Evolutionary conservation across 805 yeast species (phyloP).

Genomic region (Saturnispora gosingensis): DNA sequence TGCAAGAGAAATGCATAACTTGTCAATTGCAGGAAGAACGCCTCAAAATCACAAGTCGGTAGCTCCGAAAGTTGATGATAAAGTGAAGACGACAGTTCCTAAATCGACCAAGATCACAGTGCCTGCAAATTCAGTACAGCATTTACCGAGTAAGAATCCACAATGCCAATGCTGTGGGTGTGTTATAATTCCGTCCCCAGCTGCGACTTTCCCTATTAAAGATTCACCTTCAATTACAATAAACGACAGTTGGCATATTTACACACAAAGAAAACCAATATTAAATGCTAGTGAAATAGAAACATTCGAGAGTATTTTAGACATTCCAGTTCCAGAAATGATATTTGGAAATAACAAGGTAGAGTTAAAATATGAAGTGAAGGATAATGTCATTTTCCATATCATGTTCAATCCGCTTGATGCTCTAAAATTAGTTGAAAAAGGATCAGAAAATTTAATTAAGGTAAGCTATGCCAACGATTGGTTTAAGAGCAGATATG

Average conservation of each 20-base stretch:
- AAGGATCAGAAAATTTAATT: slow-evolving; percentile 36
- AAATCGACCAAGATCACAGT: slow-evolving; percentile 6
- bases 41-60: not conserved
- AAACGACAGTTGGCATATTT: slow-evolving; percentile 61
- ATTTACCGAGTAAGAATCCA: slow-evolving; percentile 20
- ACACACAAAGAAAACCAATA: slow-evolving; percentile 68
- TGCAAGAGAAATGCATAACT: slow-evolving; percentile 54
- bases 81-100: not conserved
- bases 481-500: slow-evolving; percentile 49
- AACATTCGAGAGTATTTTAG: slow-evolving; percentile 46
- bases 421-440: slow-evolving; percentile 52
- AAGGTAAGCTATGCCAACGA: slow-evolving; percentile 81
- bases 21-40: slow-evolving; percentile 31
- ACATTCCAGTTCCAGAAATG: slow-evolving; percentile 93
- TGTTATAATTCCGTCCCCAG: slow-evolving; percentile 72
- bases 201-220: slow-evolving; percentile 49
- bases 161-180: slow-evolving; percentile 57
- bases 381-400: slow-evolving; percentile 17
- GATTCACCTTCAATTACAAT: slow-evolving; percentile 65
- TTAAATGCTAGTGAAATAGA: slow-evolving; percentile 68
- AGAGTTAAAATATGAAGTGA: slow-evolving; percentile 26
- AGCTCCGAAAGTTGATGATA: not conserved
- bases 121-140: slow-evolving; percentile 16
- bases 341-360: slow-evolving; percentile 81
- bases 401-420: slow-evolving; percentile 69